Evolutionary conservation across 768 basidiomycete species (phyloP).

Genomic region (Hericium rajendrae): DNA sequence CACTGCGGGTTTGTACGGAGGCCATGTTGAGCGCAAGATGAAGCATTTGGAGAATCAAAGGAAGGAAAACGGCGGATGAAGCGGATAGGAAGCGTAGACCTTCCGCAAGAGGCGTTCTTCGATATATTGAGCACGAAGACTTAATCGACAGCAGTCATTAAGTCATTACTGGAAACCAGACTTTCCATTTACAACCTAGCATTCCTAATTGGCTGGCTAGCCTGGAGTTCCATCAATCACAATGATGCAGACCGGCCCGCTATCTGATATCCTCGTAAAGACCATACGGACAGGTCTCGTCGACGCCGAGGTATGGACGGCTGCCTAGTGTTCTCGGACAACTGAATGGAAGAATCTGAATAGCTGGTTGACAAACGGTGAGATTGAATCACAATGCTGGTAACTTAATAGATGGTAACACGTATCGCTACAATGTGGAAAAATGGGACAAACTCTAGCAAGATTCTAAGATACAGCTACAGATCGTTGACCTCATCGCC

Average conservation of each 20-base stretch:
- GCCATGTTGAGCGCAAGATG: constrained; percentile 90
- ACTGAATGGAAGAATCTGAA: too few relatives aligned
- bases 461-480: constrained; percentile 22
- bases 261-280: too few relatives aligned
- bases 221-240: too few relatives aligned
- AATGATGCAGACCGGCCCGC: too few relatives aligned
- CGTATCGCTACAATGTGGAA: constrained; percentile 1
- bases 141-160: too few relatives aligned
- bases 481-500: constrained; percentile 91
- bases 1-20: constrained; percentile 89
- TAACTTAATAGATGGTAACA: not conserved
- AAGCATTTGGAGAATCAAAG: constrained; percentile 86
- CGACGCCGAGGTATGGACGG: not conserved
- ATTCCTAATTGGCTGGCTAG: too few relatives aligned
- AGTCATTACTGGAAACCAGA: not conserved
- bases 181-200: not conserved
- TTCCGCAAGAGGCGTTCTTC: constrained; percentile 96
- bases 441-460: not conserved
- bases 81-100: constrained; percentile 74
- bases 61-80: constrained; percentile 89
- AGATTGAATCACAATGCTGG: too few relatives aligned
- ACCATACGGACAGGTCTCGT: not conserved
- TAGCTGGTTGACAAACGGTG: too few relatives aligned
- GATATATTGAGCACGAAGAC: constrained; percentile 67
- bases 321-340: too few relatives aligned